Evolutionary conservation across 345 rosid genomes (phyloP), one percentile per base, ranked within the genome.

Genomic region (Rhodamnia rubescens): DNA sequence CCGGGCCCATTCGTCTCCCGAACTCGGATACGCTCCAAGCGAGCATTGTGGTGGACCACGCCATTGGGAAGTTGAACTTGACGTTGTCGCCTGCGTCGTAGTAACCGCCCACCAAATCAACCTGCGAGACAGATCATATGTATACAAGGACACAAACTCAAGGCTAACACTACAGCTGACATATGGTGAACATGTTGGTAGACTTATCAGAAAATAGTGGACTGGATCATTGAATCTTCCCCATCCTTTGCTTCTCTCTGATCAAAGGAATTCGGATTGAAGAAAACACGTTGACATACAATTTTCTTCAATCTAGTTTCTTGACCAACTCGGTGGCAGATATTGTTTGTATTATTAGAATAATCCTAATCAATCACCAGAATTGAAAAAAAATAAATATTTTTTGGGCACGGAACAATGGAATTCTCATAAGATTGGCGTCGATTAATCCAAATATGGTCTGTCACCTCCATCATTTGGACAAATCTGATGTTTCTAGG

Each of bases 51-150:
- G 91, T 91, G 9, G 98, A 90, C 88, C 93, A 97, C 55, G 99
- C 97, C 98, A 97, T 97, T 2, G 98, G 98, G 57, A 97, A 92
- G 22, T 93, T 95, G 89, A 95, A 97, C 83, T 97, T 97, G 52
- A 97, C 87, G 53, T 97, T 97, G 90, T 97, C 99, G 2, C 98
- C 98, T 3, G 99, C 98, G 24, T 96, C 99, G 42, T 96, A 95
- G 89, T 96, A 97, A 53, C 99, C 99, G 27, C 99, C 99, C 1
- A 89, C 93, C 85, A 95, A 93, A 87, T 97, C 93, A 85, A 95
- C 95, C 94, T 95, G 89, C 47, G 7, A 36, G 80, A 36, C 47
- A 69, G 80, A 69, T 69, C 18, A 44, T 20, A 18, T 18, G 80
- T 18, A 36, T 20, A 11, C 26, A 36, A 47, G 0, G 80, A 69